Percentiles rank a stretch among this genome's conserved stretches.
Conservation (phyloP, 768 basidiomycete species). For the Naematelia encephala region DNA sequence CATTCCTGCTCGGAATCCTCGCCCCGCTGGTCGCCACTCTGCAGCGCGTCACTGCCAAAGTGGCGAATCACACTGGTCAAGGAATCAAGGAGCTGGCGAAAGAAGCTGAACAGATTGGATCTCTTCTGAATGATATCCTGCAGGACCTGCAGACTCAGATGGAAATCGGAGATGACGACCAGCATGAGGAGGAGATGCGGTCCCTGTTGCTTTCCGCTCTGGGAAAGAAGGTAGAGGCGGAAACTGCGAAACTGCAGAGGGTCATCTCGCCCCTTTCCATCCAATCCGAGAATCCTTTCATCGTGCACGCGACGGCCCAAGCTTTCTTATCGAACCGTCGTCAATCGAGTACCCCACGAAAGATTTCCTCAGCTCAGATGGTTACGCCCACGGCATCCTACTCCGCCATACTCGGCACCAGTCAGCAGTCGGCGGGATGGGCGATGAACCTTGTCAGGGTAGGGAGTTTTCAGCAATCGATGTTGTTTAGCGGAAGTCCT, state of each 20-base stretch:
- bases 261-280: neutral
- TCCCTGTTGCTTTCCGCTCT: conserved; percentile 23
- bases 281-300: conserved; percentile 22
- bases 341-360: neutral
- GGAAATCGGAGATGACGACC: conserved; percentile 5
- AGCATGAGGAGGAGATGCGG: conserved; percentile 26
- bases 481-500: conserved; percentile 35
- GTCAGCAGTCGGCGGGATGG: conserved; percentile 13
- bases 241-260: neutral
- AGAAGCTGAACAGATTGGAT: neutral
- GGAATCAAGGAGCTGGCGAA: neutral
- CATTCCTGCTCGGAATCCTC: conserved; percentile 8
- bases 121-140: neutral
- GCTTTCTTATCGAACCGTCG: neutral
- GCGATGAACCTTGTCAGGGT: conserved; percentile 27
- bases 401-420: neutral
- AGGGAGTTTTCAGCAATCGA: conserved; percentile 32
- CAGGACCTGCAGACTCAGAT: neutral
- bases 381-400: neutral
- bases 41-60: conserved; percentile 11
- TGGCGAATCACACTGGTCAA: neutral
- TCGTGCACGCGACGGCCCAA: conserved; percentile 22
- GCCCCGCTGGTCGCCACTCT: conserved; percentile 23
- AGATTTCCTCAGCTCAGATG: neutral
- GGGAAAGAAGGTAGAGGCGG: conserved; percentile 26